phyloP scores from a whole-genome alignment of 2,329 filamentous ascomycete genomes.

The Juglanconis sp. region DNA sequence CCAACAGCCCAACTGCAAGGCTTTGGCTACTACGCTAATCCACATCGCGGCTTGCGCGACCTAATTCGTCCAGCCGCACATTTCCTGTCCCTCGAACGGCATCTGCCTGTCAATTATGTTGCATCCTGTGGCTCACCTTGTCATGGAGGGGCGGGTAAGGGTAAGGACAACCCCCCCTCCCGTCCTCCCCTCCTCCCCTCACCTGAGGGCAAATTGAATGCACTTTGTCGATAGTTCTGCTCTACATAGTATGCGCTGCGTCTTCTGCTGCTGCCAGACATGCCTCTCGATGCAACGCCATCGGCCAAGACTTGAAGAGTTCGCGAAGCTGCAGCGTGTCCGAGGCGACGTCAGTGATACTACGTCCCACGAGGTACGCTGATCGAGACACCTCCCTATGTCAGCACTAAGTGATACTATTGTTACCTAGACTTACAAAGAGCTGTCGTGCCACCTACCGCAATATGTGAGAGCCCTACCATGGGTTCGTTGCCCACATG shows the following conservation, averaged over 20 bases:
- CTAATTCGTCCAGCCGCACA: neutral
- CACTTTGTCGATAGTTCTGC: neutral
- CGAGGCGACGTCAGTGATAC: too few relatives aligned
- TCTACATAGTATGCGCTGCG: too few relatives aligned
- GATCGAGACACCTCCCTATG: neutral
- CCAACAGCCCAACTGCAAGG: neutral
- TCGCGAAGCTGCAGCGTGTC: too few relatives aligned
- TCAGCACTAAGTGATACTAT: neutral
- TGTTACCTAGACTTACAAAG: neutral
- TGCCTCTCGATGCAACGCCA: too few relatives aligned
- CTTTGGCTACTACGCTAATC: neutral
- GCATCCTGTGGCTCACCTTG: neutral
- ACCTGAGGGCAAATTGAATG: neutral
- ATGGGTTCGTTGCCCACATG: neutral
- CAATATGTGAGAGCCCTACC: neutral
- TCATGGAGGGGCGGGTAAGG: neutral
- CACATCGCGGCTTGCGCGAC: neutral
- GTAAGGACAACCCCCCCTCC: neutral
- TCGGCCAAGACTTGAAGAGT: too few relatives aligned
- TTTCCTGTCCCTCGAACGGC: neutral
- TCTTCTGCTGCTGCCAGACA: too few relatives aligned
- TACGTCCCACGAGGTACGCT: neutral
- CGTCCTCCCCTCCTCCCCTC: too few relatives aligned
- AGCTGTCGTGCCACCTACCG: neutral
- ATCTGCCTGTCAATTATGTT: neutral